Base-by-base conservation (phyloP, 352 stramenopile species). In the Phytopythium mirpurense region DNA sequence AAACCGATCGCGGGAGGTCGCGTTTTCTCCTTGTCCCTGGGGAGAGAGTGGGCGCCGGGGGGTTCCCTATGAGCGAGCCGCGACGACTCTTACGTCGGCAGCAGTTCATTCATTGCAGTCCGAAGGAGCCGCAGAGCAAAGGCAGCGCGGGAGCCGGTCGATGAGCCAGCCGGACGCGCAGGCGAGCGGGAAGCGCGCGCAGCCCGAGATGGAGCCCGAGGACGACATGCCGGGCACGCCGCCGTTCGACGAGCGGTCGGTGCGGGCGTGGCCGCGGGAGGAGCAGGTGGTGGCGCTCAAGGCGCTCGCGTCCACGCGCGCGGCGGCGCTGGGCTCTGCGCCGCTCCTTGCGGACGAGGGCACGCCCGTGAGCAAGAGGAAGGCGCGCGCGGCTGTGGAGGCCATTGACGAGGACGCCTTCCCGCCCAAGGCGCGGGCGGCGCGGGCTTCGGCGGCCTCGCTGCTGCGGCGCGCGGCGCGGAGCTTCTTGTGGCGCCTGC, bases 151-250 rank as follows among this genome's bases (percentile, higher is more conserved):
- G n/a, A n/a, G n/a, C n/a, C n/a, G n/a, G n/a, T n/a, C n/a, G 29
- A 32, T 32, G 29, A 32, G 5, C 29, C 29, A 32, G 29, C 29
- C 29, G n/a, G n/a, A n/a, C n/a, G n/a, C n/a, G n/a, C n/a, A n/a
- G 29, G 29, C 34, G 48, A 9, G 5, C 29, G 9, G 29, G 5
- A 9, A 5, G 29, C 29, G 29, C 29, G 29, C 50, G 24, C 42
- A 72, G 46, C 56, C 54, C 5, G 67, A 67, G 34, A 21, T 27
- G n/a, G 68, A 77, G 29, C 50, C 62, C 12, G 65, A 74, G 26
- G 27, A 62, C 23, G 61, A 78, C 9, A 76, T 91, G 64, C 81
- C 81, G 0, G 76, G 76, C 23, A 91, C 81, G n/a, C 81, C 81
- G 41, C 81, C 81, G 23, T 72, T 81, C 44, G 56, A 74, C 50